Evolutionary conservation across 768 basidiomycete species (phyloP).

Genomic region (Phanerodontia chrysosporium): DNA sequence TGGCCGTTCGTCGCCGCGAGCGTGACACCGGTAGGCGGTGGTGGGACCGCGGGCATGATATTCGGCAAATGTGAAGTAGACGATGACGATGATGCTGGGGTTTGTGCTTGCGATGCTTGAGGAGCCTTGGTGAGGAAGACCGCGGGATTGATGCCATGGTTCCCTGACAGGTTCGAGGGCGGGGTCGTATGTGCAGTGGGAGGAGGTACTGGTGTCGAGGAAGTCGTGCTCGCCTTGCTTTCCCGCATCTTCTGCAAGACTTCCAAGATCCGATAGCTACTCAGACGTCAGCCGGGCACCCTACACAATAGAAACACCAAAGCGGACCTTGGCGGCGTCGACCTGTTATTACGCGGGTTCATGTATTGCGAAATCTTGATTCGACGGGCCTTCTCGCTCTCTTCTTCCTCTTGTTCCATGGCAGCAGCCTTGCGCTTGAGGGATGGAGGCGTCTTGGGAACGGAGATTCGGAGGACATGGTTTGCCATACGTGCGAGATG

Average conservation of each 20-base stretch:
- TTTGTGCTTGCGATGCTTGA: not conserved
- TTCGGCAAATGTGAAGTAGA: slow-evolving; percentile 1
- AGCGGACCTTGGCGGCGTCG: slow-evolving; percentile 46
- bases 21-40: slow-evolving; percentile 7
- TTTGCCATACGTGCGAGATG: slow-evolving; percentile 75
- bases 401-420: slow-evolving; percentile 71
- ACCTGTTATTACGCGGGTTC: slow-evolving; percentile 52
- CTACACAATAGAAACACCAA: not conserved
- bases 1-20: not conserved
- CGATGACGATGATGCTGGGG: too few species aligned
- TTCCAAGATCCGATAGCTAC: slow-evolving; percentile 59
- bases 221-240: not conserved
- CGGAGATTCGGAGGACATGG: slow-evolving; percentile 65
- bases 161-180: not conserved
- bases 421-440: slow-evolving; percentile 73
- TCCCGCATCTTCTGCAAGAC: slow-evolving; percentile 25
- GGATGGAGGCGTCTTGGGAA: slow-evolving; percentile 66
- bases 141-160: not conserved
- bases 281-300: not conserved
- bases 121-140: not conserved
- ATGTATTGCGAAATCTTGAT: slow-evolving; percentile 77
- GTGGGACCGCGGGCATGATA: slow-evolving; percentile 1
- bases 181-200: not conserved
- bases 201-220: not conserved
- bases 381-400: slow-evolving; percentile 67